phyloP scores from a whole-genome alignment of 2,329 filamentous ascomycete genomes.

The Scytalidium lignicola region DNA sequence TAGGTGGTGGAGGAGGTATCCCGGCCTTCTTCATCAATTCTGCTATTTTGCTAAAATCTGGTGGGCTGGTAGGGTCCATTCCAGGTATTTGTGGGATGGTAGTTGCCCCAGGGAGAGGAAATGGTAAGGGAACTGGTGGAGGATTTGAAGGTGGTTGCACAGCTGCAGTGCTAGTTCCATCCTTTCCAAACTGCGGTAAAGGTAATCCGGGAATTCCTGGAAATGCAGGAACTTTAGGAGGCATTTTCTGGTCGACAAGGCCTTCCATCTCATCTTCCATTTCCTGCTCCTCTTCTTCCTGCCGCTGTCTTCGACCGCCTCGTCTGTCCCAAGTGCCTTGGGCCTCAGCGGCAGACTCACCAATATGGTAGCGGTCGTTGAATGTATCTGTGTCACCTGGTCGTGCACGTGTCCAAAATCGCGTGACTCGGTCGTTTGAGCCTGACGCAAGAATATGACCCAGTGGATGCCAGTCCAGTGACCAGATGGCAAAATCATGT shows the following conservation, averaged over 20 bases:
- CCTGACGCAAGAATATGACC: conserved; percentile 94
- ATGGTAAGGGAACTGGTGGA: conserved; percentile 43
- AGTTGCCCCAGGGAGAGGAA: conserved; percentile 39
- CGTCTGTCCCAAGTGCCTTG: conserved; percentile 91
- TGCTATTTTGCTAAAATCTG: conserved; percentile 55
- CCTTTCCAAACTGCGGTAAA: conserved; percentile 20
- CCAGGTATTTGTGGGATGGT: conserved; percentile 42
- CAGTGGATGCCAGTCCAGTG: conserved; percentile 93
- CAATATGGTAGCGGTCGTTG: conserved; percentile 93
- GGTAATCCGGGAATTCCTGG: conserved; percentile 45
- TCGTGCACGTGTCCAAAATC: conserved; percentile 90
- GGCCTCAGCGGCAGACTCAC: conserved; percentile 86
- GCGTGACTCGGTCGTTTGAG: conserved; percentile 92
- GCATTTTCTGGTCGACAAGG: conserved; percentile 85
- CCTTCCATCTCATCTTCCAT: conserved; percentile 90
- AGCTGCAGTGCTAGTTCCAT: conserved; percentile 13
- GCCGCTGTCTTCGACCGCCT: conserved; percentile 69
- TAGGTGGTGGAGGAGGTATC: conserved; percentile 52
- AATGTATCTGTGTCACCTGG: conserved; percentile 82
- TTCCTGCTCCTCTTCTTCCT: conserved; percentile 92
- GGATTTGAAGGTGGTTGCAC: conserved; percentile 33
- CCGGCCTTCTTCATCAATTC: conserved; percentile 63
- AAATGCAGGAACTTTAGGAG: conserved; percentile 51
- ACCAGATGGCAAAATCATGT: conserved; percentile 96
- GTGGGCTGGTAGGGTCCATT: conserved; percentile 54